Percentiles rank a stretch among this genome's conserved stretches.
Evolutionary conservation across 169 alveolate species (phyloP).

Genomic region (Perkinsus marinus): DNA sequence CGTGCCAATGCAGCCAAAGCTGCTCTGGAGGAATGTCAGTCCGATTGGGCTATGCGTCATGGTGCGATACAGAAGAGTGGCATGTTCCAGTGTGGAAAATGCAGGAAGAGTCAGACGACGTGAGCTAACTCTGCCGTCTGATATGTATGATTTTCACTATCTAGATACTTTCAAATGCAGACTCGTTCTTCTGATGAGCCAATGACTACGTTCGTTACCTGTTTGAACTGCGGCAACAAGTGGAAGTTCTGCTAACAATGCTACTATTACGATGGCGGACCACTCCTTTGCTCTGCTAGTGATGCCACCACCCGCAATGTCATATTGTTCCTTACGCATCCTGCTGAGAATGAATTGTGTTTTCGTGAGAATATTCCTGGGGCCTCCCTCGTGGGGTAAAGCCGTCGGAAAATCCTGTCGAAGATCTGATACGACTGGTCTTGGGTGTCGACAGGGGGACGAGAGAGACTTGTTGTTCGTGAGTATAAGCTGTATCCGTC

Average conservation of each 20-base stretch:
- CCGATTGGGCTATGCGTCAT: constrained; percentile 83
- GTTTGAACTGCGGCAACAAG: constrained; percentile 77
- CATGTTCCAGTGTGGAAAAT: constrained; percentile 82
- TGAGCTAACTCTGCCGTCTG: background rate
- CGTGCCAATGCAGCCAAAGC: constrained; percentile 51
- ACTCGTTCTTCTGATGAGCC: constrained; percentile 96
- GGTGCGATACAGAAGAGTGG: constrained; percentile 50
- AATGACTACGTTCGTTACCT: constrained; percentile 91
- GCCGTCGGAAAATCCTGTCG: no score
- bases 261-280: no score
- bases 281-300: no score
- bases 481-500: no score
- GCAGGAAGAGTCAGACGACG: constrained; percentile 73
- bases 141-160: background rate
- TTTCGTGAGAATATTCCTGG: no score
- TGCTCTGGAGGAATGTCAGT: constrained; percentile 68
- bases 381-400: no score
- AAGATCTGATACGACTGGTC: no score
- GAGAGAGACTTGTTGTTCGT: no score
- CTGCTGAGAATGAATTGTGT: no score
- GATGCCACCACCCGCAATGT: background rate
- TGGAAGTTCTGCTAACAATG: constrained; percentile 79
- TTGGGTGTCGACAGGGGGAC: no score
- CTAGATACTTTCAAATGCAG: constrained; percentile 71
- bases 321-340: background rate